These are phyloP conservation scores for Yamadazyma takamatsuzukensis DNA, from an alignment of 805 yeast species.

Conservation along the genomic window DNA sequence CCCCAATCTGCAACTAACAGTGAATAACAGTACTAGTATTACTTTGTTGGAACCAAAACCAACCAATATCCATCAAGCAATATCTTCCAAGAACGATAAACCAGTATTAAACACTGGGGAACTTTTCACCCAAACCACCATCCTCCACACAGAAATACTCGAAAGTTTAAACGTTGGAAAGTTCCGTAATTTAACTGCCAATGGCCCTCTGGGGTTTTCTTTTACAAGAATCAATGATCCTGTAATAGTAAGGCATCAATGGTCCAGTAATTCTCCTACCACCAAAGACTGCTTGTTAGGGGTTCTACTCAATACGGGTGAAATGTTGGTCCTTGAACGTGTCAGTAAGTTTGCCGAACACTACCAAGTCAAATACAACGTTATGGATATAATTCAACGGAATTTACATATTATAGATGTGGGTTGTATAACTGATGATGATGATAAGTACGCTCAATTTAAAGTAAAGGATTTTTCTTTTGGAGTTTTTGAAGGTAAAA, in stretches of 20 bases:
- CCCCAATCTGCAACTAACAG: slow-evolving; percentile 31
- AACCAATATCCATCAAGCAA: slow-evolving; percentile 28
- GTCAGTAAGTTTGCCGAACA: slow-evolving; percentile 19
- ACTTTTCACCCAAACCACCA: slow-evolving; percentile 20
- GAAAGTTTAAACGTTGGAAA: slow-evolving; percentile 28
- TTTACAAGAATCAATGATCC: slow-evolving; percentile 32
- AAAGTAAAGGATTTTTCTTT: slow-evolving; percentile 27
- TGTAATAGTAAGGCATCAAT: slow-evolving; percentile 28
- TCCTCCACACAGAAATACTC: slow-evolving; percentile 25
- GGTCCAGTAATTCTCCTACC: slow-evolving; percentile 25
- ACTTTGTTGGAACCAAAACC: slow-evolving; percentile 36
- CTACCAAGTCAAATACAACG: slow-evolving; percentile 21
- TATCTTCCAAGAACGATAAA: slow-evolving; percentile 12
- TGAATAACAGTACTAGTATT: slow-evolving; percentile 30
- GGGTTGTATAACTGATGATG: slow-evolving; percentile 15
- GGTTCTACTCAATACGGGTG: slow-evolving; percentile 36
- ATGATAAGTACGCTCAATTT: slow-evolving; percentile 18
- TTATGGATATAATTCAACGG: slow-evolving; percentile 23
- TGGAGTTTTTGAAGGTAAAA: background rate
- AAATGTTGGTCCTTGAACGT: slow-evolving; percentile 29
- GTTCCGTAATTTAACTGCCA: slow-evolving; percentile 21
- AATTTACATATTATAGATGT: slow-evolving; percentile 17
- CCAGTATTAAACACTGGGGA: slow-evolving; percentile 20
- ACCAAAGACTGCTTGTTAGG: slow-evolving; percentile 29
- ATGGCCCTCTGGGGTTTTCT: slow-evolving; percentile 22